These are phyloP conservation scores for Trametes sanguinea DNA, from an alignment of 768 basidiomycete species.

Conservation along the genomic window DNA sequence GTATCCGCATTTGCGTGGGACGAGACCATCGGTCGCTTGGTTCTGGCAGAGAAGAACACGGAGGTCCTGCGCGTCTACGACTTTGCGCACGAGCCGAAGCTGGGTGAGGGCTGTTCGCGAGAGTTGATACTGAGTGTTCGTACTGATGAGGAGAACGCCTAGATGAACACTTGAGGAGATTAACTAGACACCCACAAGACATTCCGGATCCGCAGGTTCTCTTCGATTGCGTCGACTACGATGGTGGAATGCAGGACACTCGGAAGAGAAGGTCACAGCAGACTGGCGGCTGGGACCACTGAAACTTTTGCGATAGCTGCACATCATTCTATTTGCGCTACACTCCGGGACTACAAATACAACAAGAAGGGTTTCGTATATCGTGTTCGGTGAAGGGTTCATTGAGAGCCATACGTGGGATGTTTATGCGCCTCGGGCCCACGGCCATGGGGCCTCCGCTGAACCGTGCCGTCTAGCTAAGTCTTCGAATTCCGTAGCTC, in stretches of 20 bases:
- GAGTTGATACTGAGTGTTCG: not conserved
- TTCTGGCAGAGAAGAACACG: conserved; percentile 48
- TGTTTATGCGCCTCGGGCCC: conserved; percentile 24
- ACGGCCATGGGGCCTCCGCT: conserved; percentile 33
- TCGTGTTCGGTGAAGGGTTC: too few relatives aligned
- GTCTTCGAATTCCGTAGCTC: conserved; percentile 48
- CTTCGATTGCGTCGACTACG: too few relatives aligned
- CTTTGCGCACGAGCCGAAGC: conserved; percentile 41
- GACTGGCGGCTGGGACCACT: too few relatives aligned
- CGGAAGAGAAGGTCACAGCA: too few relatives aligned
- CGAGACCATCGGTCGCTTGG: conserved; percentile 61
- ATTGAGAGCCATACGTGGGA: too few relatives aligned
- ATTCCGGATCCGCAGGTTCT: not conserved
- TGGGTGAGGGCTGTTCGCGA: conserved; percentile 30
- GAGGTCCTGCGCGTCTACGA: conserved; percentile 49
- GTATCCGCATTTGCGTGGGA: conserved; percentile 64
- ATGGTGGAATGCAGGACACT: too few relatives aligned
- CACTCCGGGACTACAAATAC: too few relatives aligned
- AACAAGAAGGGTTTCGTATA: too few relatives aligned
- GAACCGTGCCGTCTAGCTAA: conserved; percentile 40
- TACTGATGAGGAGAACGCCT: too few relatives aligned
- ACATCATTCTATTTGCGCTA: too few relatives aligned
- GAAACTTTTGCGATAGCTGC: too few relatives aligned
- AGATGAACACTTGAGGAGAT: not conserved
- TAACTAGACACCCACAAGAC: not conserved